Percentiles rank a stretch among this genome's conserved stretches.
phyloP scores from a whole-genome alignment of 345 rosid genomes.

The Durio zibethinus region DNA sequence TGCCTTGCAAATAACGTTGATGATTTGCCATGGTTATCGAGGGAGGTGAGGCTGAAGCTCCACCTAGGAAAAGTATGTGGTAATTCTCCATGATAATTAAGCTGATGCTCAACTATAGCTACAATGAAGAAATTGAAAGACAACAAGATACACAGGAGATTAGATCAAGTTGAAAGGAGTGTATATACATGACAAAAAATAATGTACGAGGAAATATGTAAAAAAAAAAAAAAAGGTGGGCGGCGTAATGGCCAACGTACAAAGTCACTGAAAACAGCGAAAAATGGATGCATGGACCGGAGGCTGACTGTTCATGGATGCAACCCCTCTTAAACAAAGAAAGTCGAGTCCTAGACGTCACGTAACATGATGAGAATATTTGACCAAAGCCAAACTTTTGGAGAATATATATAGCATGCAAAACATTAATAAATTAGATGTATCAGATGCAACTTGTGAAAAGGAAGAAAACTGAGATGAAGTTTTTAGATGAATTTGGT shows the following conservation, averaged over 20 bases:
- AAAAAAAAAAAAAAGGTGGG: slow-evolving; percentile 21
- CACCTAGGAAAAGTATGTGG: slow-evolving; percentile 14
- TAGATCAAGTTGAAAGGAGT: neutral
- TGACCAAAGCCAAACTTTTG: neutral
- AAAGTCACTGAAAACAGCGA: slow-evolving; percentile 9
- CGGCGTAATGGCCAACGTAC: slow-evolving; percentile 28
- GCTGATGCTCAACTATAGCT: no score
- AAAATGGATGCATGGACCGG: neutral
- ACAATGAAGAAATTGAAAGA: neutral
- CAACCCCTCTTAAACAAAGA: neutral
- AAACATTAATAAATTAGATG: neutral
- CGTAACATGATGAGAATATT: neutral
- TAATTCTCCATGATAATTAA: slow-evolving; percentile 23
- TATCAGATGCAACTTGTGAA: neutral
- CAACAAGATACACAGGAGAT: neutral
- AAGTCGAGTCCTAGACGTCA: slow-evolving; percentile 1
- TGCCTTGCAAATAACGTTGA: neutral
- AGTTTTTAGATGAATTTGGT: no score
- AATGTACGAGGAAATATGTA: neutral
- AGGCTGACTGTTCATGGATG: slow-evolving; percentile 4
- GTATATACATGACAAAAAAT: neutral
- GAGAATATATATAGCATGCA: neutral
- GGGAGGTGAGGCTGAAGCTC: slow-evolving; percentile 25
- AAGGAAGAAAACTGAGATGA: no score
- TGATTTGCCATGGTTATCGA: slow-evolving; percentile 8